phyloP scores from a whole-genome alignment of 208 protist genomes.

The Trypanosoma lewisi region DNA sequence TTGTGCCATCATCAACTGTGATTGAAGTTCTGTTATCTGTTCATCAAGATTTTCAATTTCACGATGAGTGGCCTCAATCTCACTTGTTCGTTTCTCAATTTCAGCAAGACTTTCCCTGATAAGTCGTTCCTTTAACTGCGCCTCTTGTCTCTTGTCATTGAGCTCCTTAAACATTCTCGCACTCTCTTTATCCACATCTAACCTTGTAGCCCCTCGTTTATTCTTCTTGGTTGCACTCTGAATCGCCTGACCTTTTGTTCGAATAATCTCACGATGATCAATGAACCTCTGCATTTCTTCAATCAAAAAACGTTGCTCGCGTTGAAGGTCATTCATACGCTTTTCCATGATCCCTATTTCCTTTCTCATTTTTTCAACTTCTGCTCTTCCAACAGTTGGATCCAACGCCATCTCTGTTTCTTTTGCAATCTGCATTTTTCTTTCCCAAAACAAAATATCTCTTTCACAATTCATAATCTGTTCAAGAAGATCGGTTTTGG shows the following conservation, averaged over 20 bases:
- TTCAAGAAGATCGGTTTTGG: slow-evolving; percentile 81
- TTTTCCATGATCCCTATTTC: slow-evolving; percentile 96
- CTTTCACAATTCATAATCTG: slow-evolving; percentile 91
- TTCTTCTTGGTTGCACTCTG: slow-evolving; percentile 59
- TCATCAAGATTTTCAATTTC: slow-evolving; percentile 72
- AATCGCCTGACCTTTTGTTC: slow-evolving; percentile 90
- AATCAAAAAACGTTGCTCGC: slow-evolving; percentile 91
- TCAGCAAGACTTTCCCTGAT: slow-evolving; percentile 84
- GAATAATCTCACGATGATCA: slow-evolving; percentile 91
- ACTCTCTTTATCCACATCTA: slow-evolving; percentile 87
- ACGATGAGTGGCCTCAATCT: slow-evolving; percentile 69
- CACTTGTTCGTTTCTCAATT: slow-evolving; percentile 71
- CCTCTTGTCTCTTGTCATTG: slow-evolving; percentile 83
- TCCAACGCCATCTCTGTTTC: slow-evolving; percentile 96
- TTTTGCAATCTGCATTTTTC: slow-evolving; percentile 95
- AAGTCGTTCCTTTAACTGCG: slow-evolving; percentile 66
- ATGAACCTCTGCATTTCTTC: slow-evolving; percentile 95
- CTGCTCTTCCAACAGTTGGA: slow-evolving; percentile 90
- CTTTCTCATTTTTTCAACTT: slow-evolving; percentile 94
- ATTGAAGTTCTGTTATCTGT: slow-evolving; percentile 69
- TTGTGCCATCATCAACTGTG: slow-evolving; percentile 44
- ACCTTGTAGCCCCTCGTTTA: slow-evolving; percentile 61
- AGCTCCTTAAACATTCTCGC: slow-evolving; percentile 85
- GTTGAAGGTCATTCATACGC: slow-evolving; percentile 86
- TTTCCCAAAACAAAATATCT: slow-evolving; percentile 95